Conservation (phyloP, 2,329 filamentous ascomycete species). For the Cadophora sp. region DNA sequence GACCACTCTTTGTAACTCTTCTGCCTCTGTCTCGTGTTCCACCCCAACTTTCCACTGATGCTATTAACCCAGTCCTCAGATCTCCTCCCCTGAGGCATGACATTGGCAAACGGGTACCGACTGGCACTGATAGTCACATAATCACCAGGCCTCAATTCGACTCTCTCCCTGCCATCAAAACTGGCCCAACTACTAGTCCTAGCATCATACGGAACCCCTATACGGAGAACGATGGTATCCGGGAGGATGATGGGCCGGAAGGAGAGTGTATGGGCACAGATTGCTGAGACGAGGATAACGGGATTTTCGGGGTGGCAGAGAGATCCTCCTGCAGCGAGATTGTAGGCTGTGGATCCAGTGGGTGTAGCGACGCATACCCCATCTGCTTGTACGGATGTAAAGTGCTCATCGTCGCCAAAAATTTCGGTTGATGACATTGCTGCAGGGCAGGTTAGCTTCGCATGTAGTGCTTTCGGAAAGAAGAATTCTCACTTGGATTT, state of each 20-base stretch:
- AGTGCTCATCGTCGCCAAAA: constrained; percentile 91
- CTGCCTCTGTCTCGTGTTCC: constrained; percentile 82
- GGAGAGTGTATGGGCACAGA: constrained; percentile 92
- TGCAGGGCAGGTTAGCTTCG: constrained; percentile 44
- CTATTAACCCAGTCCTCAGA: constrained; percentile 85
- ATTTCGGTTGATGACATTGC: constrained; percentile 92
- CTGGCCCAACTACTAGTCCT: constrained; percentile 94
- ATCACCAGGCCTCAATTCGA: constrained; percentile 80
- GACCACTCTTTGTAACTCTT: constrained; percentile 60
- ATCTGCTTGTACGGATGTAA: constrained; percentile 92
- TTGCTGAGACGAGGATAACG: constrained; percentile 91
- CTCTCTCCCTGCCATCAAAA: constrained; percentile 90
- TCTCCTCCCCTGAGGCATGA: constrained; percentile 71
- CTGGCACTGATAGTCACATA: constrained; percentile 86
- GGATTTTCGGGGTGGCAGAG: constrained; percentile 96
- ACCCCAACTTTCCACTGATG: constrained; percentile 79
- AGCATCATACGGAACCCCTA: constrained; percentile 94
- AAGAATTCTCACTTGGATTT: constrained; percentile 73
- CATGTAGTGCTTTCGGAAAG: neutral
- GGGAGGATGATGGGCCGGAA: constrained; percentile 97
- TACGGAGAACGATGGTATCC: constrained; percentile 90
- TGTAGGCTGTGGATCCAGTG: constrained; percentile 94
- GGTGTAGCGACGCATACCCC: constrained; percentile 94
- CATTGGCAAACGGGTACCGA: constrained; percentile 79
- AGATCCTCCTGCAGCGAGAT: constrained; percentile 92